Conservation (phyloP, 257 asterid species). For the Solanum chiquidenum region DNA sequence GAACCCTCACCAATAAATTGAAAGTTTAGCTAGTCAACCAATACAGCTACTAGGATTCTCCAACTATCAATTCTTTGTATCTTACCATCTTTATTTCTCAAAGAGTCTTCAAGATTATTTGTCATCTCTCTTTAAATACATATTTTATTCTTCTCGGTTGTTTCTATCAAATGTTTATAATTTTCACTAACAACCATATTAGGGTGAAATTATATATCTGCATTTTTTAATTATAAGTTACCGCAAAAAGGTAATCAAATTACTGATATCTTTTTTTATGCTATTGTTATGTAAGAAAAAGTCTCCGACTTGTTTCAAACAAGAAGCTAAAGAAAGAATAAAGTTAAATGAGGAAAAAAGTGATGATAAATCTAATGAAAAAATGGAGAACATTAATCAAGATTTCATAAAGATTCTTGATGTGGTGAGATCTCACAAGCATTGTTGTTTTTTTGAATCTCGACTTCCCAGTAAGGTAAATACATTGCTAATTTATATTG, state of each 20-base stretch:
- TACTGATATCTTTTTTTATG: neutral
- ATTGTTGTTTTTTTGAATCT: neutral
- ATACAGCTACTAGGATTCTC: too few species aligned
- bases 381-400: neutral
- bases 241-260: neutral
- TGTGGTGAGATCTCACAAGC: neutral
- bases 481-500: neutral
- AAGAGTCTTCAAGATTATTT: too few species aligned
- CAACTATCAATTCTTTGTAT: too few species aligned
- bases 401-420: neutral
- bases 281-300: neutral
- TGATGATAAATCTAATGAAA: neutral
- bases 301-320: neutral
- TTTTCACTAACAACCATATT: too few species aligned
- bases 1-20: too few species aligned
- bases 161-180: too few species aligned
- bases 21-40: too few species aligned
- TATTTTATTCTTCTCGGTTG: too few species aligned
- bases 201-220: too few species aligned
- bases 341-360: neutral
- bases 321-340: neutral
- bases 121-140: too few species aligned
- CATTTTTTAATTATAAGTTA: neutral
- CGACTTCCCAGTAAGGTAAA: neutral
- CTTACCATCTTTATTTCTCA: too few species aligned